Percentiles rank a stretch among this genome's conserved stretches.
phyloP scores from a whole-genome alignment of 78 protist genomes.

The Mantamonas sphyraenae region DNA sequence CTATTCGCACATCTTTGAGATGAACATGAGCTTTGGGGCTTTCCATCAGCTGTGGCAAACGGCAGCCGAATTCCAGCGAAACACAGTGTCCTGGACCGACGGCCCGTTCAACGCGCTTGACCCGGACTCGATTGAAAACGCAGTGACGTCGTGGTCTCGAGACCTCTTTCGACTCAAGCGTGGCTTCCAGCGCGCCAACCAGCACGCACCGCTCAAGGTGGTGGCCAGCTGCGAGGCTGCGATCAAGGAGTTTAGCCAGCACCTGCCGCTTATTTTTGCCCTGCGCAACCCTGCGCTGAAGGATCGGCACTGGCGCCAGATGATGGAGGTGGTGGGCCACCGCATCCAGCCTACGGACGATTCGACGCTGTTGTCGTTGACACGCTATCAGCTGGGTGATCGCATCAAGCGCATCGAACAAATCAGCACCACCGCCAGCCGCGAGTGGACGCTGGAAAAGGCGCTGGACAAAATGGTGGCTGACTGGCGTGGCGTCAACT shows the following conservation, averaged over 20 bases:
- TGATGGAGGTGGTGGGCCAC: slow-evolving; percentile 24
- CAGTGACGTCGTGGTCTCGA: slow-evolving; percentile 2
- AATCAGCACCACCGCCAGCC: slow-evolving; percentile 38
- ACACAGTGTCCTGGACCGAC: slow-evolving; percentile 1
- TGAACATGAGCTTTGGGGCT: slow-evolving; percentile 25
- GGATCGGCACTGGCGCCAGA: slow-evolving; percentile 72
- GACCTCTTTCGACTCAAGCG: too few species aligned
- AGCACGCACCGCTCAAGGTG: too few species aligned
- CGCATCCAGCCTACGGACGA: slow-evolving; percentile 22
- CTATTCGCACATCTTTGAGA: background rate
- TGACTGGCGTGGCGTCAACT: slow-evolving; percentile 47
- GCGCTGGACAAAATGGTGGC: slow-evolving; percentile 52
- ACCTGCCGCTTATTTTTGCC: slow-evolving; percentile 70
- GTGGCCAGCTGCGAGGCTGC: too few species aligned
- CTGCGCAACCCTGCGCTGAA: slow-evolving; percentile 76
- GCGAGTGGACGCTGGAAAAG: slow-evolving; percentile 57
- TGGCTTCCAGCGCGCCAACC: too few species aligned
- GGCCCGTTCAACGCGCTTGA: slow-evolving; percentile 12
- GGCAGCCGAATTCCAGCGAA: slow-evolving; percentile 1
- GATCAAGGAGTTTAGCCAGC: slow-evolving; percentile 33
- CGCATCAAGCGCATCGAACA: slow-evolving; percentile 18
- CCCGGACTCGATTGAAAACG: slow-evolving; percentile 26
- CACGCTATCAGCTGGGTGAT: slow-evolving; percentile 18
- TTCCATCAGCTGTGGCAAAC: slow-evolving; percentile 29
- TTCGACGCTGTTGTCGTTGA: slow-evolving; percentile 8